These are phyloP conservation scores for Zygotorulaspora chibaensis DNA, from an alignment of 805 yeast species.

Conservation along the genomic window DNA sequence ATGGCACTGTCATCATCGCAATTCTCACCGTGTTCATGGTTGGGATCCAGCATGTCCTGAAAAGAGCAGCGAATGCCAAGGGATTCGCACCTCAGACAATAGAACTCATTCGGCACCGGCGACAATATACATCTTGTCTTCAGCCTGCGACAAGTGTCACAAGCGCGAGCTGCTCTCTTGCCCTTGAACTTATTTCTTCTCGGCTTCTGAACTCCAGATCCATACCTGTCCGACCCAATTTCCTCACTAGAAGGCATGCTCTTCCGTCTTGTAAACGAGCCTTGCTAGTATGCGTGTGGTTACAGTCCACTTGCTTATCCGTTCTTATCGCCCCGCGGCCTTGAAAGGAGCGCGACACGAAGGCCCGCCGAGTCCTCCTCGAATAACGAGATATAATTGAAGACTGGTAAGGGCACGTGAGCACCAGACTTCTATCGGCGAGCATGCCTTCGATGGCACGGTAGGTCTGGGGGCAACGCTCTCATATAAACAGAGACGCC, in stretches of 20 bases:
- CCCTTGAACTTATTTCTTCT: constrained; percentile 10
- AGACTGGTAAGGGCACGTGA: no score
- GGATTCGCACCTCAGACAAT: constrained; percentile 58
- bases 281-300: background rate
- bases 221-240: constrained; percentile 3
- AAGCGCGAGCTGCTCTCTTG: constrained; percentile 47
- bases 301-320: background rate
- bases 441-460: no score
- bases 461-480: no score
- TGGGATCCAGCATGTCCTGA: constrained; percentile 24
- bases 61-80: constrained; percentile 52
- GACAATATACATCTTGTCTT: constrained; percentile 62
- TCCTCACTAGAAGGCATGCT: constrained; percentile 10
- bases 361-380: no score
- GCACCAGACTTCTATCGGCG: no score
- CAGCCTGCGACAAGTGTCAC: constrained; percentile 51
- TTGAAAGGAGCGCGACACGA: no score
- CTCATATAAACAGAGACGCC: no score
- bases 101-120: constrained; percentile 37
- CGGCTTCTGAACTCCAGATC: constrained; percentile 11
- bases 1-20: background rate
- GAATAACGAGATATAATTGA: no score
- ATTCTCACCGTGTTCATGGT: background rate
- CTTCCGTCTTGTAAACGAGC: background rate
- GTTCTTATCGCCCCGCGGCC: background rate